These are phyloP conservation scores for Dendrobium nobile DNA, from an alignment of 106 monocot species.

Conservation along the genomic window DNA sequence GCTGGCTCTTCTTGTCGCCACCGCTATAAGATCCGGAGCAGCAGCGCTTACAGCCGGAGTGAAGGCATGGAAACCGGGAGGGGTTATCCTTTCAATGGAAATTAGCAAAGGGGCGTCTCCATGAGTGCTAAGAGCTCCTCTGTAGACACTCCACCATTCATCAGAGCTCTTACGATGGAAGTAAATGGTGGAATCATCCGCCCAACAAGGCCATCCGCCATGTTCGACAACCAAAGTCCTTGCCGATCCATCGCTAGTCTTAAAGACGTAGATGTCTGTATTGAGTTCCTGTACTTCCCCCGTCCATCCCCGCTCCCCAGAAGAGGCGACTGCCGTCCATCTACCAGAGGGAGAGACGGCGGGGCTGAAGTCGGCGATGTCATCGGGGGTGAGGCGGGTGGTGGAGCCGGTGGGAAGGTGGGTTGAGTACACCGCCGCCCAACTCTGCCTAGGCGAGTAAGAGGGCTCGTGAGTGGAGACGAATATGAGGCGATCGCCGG, in stretches of 20 bases:
- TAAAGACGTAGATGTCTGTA: constrained; percentile 61
- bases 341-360: constrained; percentile 74
- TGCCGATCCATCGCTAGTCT: constrained; percentile 53
- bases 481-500: constrained; percentile 55
- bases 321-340: constrained; percentile 88
- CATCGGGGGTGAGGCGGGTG: constrained; percentile 52
- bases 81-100: constrained; percentile 48
- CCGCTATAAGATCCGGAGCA: constrained; percentile 42
- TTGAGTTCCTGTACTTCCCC: constrained; percentile 64
- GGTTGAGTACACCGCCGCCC: constrained; percentile 86
- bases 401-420: constrained; percentile 40
- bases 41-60: constrained; percentile 62
- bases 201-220: constrained; percentile 91
- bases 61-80: constrained; percentile 92
- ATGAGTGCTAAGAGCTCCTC: constrained; percentile 21
- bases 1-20: constrained; percentile 62
- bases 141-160: constrained; percentile 85
- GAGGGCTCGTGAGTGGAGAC: constrained; percentile 66
- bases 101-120: neutral
- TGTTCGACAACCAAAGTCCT: constrained; percentile 37
- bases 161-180: constrained; percentile 70
- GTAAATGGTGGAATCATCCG: constrained; percentile 49
- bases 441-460: constrained; percentile 44
- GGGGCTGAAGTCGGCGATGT: constrained; percentile 74
- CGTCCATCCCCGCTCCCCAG: constrained; percentile 31